Percentiles rank a stretch among this genome's conserved stretches.
Evolutionary conservation across 2,329 filamentous ascomycete genomes (phyloP).

Genomic region (Alternaria sp.): DNA sequence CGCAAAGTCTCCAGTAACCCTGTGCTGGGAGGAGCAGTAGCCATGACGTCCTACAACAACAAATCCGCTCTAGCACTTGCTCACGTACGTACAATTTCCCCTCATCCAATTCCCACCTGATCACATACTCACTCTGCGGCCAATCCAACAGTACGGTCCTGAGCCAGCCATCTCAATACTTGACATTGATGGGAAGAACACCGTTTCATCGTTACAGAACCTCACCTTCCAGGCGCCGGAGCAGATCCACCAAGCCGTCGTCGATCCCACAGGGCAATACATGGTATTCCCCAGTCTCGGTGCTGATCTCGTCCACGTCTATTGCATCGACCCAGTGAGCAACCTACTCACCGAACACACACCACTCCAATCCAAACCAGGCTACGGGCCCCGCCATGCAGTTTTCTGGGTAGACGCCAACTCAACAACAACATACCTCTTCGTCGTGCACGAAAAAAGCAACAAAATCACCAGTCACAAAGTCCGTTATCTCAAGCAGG

Average conservation of each 20-base stretch:
- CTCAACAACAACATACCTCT: conserved; percentile 58
- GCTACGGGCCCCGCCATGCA: conserved; percentile 71
- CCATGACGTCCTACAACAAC: conserved; percentile 54
- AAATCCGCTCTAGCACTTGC: conserved; percentile 51
- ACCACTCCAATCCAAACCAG: conserved; percentile 58
- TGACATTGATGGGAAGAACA: conserved; percentile 21
- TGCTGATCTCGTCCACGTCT: conserved; percentile 69
- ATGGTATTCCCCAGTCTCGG: conserved; percentile 72
- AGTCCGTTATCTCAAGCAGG: conserved; percentile 59
- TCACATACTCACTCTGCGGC: neutral
- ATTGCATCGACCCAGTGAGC: conserved; percentile 57
- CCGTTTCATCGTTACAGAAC: conserved; percentile 46
- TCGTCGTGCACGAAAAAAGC: conserved; percentile 68
- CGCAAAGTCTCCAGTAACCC: conserved; percentile 45
- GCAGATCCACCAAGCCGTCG: conserved; percentile 70
- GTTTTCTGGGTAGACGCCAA: conserved; percentile 59
- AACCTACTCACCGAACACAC: conserved; percentile 57
- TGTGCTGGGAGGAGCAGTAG: conserved; percentile 54
- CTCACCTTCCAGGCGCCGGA: conserved; percentile 52
- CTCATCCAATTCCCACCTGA: neutral
- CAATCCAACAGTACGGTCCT: conserved; percentile 49
- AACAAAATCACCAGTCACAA: conserved; percentile 66
- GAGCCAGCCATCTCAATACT: conserved; percentile 50
- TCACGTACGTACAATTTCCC: conserved; percentile 17
- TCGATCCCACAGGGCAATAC: conserved; percentile 71